These are phyloP conservation scores for Sporothrix pallida DNA, from an alignment of 2,329 filamentous ascomycete genomes.

Conservation along the genomic window DNA sequence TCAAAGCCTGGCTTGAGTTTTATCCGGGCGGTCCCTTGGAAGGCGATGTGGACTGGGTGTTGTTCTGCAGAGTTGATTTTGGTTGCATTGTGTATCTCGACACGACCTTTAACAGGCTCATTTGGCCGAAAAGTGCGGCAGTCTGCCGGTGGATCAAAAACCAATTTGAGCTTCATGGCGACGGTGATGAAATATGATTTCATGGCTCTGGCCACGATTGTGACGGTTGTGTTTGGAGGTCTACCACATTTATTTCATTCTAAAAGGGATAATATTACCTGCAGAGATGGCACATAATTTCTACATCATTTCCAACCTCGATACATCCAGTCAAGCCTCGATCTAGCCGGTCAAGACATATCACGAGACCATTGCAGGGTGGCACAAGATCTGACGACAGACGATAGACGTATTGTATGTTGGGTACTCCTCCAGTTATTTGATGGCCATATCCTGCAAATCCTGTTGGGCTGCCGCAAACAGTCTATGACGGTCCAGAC, in stretches of 20 bases:
- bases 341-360: not conserved
- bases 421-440: too few species aligned
- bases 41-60: not conserved
- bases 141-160: not conserved
- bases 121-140: not conserved
- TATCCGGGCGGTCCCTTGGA: constrained; percentile 9
- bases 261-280: too few species aligned
- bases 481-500: too few species aligned
- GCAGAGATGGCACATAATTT: not conserved
- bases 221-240: too few species aligned
- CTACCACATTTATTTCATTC: too few species aligned
- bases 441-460: too few species aligned
- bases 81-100: not conserved
- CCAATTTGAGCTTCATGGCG: constrained; percentile 26
- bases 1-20: constrained; percentile 24
- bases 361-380: not conserved
- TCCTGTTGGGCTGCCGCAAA: too few species aligned
- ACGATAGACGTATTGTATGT: too few species aligned
- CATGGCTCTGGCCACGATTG: not conserved
- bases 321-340: not conserved
- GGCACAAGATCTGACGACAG: too few species aligned
- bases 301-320: not conserved
- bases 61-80: not conserved
- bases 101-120: constrained; percentile 16
- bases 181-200: not conserved